phyloP scores from a whole-genome alignment of 805 yeast genomes.

The Scheffersomyces ergatensis region DNA sequence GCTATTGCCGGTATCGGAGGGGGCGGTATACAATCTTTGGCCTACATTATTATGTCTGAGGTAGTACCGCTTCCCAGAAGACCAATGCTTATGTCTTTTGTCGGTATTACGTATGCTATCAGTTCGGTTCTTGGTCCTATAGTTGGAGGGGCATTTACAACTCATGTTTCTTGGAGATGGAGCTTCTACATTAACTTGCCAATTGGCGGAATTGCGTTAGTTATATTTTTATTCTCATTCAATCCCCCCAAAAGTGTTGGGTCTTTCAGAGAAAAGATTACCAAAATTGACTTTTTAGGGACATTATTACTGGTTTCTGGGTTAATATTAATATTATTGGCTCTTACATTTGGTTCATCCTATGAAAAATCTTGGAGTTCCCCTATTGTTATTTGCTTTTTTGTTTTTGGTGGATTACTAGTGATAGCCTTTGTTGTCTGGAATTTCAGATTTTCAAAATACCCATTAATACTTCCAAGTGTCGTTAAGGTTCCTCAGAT shows the following conservation, averaged over 20 bases:
- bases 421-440: conserved; percentile 33
- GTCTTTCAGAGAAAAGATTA: conserved; percentile 32
- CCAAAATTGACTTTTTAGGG: conserved; percentile 49
- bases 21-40: conserved; percentile 61
- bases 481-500: conserved; percentile 37
- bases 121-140: conserved; percentile 61
- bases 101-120: conserved; percentile 45
- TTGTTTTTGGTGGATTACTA: conserved; percentile 44
- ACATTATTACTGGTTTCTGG: conserved; percentile 41
- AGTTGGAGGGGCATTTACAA: conserved; percentile 64
- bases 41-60: conserved; percentile 56
- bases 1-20: conserved; percentile 72
- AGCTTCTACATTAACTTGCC: conserved; percentile 72
- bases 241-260: conserved; percentile 48
- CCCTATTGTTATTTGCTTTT: conserved; percentile 47
- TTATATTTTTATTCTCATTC: conserved; percentile 38
- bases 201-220: conserved; percentile 53
- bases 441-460: conserved; percentile 39
- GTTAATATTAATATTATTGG: conserved; percentile 45
- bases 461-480: conserved; percentile 47
- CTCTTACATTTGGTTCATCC: conserved; percentile 57
- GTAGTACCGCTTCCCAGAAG: conserved; percentile 43
- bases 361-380: conserved; percentile 51
- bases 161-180: conserved; percentile 72
- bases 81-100: conserved; percentile 34